Percentiles rank a stretch among this genome's conserved stretches.
Evolutionary conservation across 163 green algal species (phyloP).

Genomic region (Dunaliella salina): DNA sequence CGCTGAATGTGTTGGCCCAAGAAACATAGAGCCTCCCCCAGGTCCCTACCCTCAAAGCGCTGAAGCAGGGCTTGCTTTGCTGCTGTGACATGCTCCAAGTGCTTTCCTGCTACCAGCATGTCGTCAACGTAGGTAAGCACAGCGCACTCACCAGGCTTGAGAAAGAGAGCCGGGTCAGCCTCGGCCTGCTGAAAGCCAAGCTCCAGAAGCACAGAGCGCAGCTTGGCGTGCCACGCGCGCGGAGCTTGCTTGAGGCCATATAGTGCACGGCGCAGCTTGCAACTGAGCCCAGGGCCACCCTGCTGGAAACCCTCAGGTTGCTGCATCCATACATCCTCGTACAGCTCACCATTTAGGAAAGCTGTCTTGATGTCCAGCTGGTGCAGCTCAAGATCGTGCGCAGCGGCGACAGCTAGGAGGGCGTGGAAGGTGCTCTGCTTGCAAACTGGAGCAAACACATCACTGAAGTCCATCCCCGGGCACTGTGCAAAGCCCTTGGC

Average conservation of each 20-base stretch:
- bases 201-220: slow-evolving; percentile 18
- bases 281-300: not conserved
- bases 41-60: slow-evolving; percentile 28
- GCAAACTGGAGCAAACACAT: slow-evolving; percentile 5
- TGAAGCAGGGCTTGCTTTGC: not conserved
- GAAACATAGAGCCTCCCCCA: slow-evolving; percentile 29
- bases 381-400: slow-evolving; percentile 20
- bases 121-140: slow-evolving; percentile 43
- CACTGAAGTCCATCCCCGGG: slow-evolving; percentile 23
- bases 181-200: slow-evolving; percentile 23
- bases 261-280: slow-evolving; percentile 30
- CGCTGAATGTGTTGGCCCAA: slow-evolving; percentile 35
- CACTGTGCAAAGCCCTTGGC: slow-evolving; percentile 28
- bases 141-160: not conserved
- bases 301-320: slow-evolving; percentile 20
- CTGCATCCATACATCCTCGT: slow-evolving; percentile 35
- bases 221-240: slow-evolving; percentile 35
- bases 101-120: slow-evolving; percentile 14
- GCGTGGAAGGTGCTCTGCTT: slow-evolving; percentile 18
- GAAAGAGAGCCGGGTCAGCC: slow-evolving; percentile 31
- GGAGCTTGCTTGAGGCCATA: slow-evolving; percentile 52
- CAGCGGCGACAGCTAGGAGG: slow-evolving; percentile 14
- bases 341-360: slow-evolving; percentile 42
- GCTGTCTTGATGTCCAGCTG: slow-evolving; percentile 52
- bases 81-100: slow-evolving; percentile 14